Evolutionary conservation across 169 alveolate genomes (phyloP).

Genomic region (Eimeria praecox): DNA sequence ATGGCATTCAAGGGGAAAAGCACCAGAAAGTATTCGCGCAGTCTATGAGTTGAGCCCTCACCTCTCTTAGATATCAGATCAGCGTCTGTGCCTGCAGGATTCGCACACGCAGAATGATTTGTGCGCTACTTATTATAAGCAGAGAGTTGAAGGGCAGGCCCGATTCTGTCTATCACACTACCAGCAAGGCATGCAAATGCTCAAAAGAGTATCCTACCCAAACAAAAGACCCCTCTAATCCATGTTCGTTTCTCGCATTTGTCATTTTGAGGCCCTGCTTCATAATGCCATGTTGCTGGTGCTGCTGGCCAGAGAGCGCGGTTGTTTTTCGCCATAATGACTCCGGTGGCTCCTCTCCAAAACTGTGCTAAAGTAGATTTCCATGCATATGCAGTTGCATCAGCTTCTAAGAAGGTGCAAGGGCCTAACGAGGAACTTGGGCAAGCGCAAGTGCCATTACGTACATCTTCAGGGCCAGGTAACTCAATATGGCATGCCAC

Average conservation of each 20-base stretch:
- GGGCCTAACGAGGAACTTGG: slow-evolving; percentile 27
- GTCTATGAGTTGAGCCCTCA: background rate
- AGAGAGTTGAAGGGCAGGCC: background rate
- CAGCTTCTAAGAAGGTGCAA: slow-evolving; percentile 44
- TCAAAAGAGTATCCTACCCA: slow-evolving; percentile 1
- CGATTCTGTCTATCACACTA: background rate
- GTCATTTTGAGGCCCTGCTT: slow-evolving; percentile 36
- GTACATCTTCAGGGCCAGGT: slow-evolving; percentile 55
- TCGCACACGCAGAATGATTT: background rate
- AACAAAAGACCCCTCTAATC: slow-evolving; percentile 61
- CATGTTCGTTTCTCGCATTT: slow-evolving; percentile 12
- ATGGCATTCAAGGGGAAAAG: background rate
- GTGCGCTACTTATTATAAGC: background rate
- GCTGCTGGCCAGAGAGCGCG: slow-evolving; percentile 56
- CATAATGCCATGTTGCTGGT: slow-evolving; percentile 42
- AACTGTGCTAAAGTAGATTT: slow-evolving; percentile 8
- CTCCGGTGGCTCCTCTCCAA: slow-evolving; percentile 10
- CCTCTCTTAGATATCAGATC: background rate
- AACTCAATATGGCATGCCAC: slow-evolving; percentile 27
- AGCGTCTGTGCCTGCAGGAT: slow-evolving; percentile 26
- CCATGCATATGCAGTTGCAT: slow-evolving; percentile 32
- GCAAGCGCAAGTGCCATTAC: slow-evolving; percentile 36
- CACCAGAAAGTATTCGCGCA: background rate
- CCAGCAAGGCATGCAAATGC: background rate
- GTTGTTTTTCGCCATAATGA: slow-evolving; percentile 48